Evolutionary conservation across 768 basidiomycete species (phyloP).

Genomic region (Fistulinella prunicolor): DNA sequence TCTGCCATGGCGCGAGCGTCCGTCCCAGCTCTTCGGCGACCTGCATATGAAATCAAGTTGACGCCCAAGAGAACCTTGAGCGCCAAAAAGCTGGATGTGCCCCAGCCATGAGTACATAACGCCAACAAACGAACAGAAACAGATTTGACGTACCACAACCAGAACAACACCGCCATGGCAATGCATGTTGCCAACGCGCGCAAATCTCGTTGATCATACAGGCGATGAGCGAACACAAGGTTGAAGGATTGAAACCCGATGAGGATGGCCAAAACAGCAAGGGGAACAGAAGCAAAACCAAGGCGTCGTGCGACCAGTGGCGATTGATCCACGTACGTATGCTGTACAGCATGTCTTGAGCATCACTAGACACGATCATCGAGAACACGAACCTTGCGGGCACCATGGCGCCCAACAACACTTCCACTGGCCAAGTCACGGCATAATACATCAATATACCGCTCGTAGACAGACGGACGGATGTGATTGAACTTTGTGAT

Average conservation of each 20-base stretch:
- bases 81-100: slow-evolving; percentile 61
- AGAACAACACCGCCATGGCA: slow-evolving; percentile 63
- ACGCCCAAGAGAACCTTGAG: slow-evolving; percentile 93
- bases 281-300: slow-evolving; percentile 89
- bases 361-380: neutral
- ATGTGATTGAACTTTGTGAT: slow-evolving; percentile 99
- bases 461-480: slow-evolving; percentile 89
- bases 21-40: slow-evolving; percentile 70
- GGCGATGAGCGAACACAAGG: slow-evolving; percentile 53
- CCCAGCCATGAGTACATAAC: neutral
- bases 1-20: too few relatives aligned
- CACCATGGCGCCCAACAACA: slow-evolving; percentile 61
- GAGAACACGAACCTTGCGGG: slow-evolving; percentile 56
- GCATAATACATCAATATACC: slow-evolving; percentile 94
- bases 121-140: slow-evolving; percentile 16
- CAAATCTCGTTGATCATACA: slow-evolving; percentile 39
- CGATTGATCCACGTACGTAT: slow-evolving; percentile 92
- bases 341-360: slow-evolving; percentile 40
- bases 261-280: slow-evolving; percentile 79
- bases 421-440: slow-evolving; percentile 85
- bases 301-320: slow-evolving; percentile 90
- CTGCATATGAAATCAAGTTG: slow-evolving; percentile 81
- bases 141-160: slow-evolving; percentile 73
- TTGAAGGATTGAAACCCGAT: slow-evolving; percentile 70
- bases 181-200: slow-evolving; percentile 55